Percentiles rank a stretch among this genome's conserved stretches.
These are phyloP conservation scores for Elaeis guineensis DNA, from an alignment of 176 grass and related monocot species.

Conservation along the genomic window DNA sequence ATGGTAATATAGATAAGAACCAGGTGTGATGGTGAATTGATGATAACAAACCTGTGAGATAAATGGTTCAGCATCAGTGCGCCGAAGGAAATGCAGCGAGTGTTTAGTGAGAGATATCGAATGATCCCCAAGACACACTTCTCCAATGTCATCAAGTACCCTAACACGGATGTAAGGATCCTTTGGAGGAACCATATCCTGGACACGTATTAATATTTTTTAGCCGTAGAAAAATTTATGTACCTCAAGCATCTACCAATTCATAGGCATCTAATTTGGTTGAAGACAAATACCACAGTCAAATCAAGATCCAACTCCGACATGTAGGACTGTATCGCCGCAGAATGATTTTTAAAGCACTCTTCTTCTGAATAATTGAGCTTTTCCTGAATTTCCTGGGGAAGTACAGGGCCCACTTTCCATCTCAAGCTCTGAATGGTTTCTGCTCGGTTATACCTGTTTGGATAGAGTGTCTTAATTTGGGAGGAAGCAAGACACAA, in stretches of 20 bases:
- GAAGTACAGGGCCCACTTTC: constrained; percentile 83
- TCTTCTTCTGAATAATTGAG: constrained; percentile 78
- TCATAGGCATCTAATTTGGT: no score
- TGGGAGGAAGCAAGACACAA: no score
- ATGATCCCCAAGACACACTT: constrained; percentile 90
- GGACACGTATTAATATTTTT: neutral
- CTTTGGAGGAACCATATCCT: constrained; percentile 97
- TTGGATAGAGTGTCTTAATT: no score
- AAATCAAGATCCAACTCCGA: constrained; percentile 93
- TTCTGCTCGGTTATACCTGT: constrained; percentile 71
- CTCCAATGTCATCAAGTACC: constrained; percentile 76
- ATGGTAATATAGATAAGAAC: no score
- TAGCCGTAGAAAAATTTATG: no score
- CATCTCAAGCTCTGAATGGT: constrained; percentile 91
- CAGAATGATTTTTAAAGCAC: constrained; percentile 75
- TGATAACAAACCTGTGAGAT: no score
- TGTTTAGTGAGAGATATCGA: constrained; percentile 16
- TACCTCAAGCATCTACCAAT: no score
- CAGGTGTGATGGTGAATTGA: no score
- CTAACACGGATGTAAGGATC: constrained; percentile 87
- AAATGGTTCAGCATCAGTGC: no score
- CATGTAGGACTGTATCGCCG: constrained; percentile 66
- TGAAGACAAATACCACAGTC: constrained; percentile 50
- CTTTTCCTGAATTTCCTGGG: constrained; percentile 91
- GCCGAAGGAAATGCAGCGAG: no score